Conservation (phyloP, 176 grass and related monocot genomes). For the Avena atlantica region DNA sequence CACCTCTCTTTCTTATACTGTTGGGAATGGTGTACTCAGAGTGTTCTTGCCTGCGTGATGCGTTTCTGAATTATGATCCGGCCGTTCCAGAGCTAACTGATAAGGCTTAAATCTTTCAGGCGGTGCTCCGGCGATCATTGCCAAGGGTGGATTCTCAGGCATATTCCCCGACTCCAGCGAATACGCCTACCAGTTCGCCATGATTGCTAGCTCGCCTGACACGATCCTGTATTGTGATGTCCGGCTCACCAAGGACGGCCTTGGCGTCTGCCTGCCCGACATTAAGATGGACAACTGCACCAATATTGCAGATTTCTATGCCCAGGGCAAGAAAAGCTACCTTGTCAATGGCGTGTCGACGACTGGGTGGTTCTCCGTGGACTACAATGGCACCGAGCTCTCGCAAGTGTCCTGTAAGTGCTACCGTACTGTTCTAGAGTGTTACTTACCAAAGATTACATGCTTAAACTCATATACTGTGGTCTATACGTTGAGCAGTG, state of each 20-base stretch:
- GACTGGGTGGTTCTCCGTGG: constrained; percentile 74
- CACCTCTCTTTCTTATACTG: not conserved
- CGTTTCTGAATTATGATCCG: constrained; percentile 1
- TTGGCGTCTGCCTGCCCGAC: constrained; percentile 76
- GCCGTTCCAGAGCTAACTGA: constrained; percentile 17
- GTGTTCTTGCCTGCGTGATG: not conserved
- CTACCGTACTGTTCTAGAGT: not conserved
- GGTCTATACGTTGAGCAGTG: constrained; percentile 57
- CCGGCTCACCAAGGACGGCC: constrained; percentile 71
- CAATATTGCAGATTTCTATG: constrained; percentile 44
- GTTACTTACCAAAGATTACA: not conserved
- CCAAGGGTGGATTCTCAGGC: constrained; percentile 87
- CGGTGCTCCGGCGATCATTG: constrained; percentile 65
- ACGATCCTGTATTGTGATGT: constrained; percentile 80
- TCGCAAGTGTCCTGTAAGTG: constrained; percentile 59
- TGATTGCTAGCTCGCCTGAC: constrained; percentile 44
- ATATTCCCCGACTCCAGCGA: constrained; percentile 82
- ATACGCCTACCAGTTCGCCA: constrained; percentile 51
- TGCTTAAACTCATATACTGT: constrained; percentile 1
- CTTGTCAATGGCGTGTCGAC: constrained; percentile 60
- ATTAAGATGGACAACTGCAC: constrained; percentile 82
- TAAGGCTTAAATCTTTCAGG: constrained; percentile 46
- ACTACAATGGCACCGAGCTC: constrained; percentile 67
- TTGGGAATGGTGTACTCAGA: not conserved
- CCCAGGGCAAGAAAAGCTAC: constrained; percentile 53